Percentiles rank a stretch among this genome's conserved stretches.
These are phyloP conservation scores for Vinca major DNA, from an alignment of 305 asterid genomes.

Conservation along the genomic window DNA sequence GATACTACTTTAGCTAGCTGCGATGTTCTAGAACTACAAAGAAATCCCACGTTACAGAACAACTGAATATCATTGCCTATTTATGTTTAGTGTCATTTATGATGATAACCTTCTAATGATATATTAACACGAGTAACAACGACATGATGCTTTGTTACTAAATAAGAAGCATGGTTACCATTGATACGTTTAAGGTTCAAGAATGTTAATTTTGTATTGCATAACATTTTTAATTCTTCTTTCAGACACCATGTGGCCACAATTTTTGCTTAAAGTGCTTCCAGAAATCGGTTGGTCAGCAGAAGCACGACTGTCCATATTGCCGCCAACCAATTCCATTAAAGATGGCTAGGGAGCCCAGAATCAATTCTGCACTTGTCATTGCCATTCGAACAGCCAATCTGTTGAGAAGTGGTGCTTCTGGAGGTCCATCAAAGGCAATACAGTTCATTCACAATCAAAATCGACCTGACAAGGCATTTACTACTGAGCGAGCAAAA, in stretches of 20 bases:
- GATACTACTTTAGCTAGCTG: too few relatives aligned
- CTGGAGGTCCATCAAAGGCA: slow-evolving; percentile 44
- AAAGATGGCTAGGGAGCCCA: slow-evolving; percentile 71
- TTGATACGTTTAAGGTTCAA: too few relatives aligned
- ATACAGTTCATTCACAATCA: slow-evolving; percentile 60
- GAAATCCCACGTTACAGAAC: too few relatives aligned
- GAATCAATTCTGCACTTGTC: slow-evolving; percentile 76
- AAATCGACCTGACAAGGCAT: slow-evolving; percentile 84
- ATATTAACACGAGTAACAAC: too few relatives aligned
- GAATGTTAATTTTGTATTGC: too few relatives aligned
- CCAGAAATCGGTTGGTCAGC: slow-evolving; percentile 52
- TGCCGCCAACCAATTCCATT: slow-evolving; percentile 59
- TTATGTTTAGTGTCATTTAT: too few relatives aligned
- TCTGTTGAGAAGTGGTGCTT: slow-evolving; percentile 29
- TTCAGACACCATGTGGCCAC: slow-evolving; percentile 94
- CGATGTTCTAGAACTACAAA: too few relatives aligned
- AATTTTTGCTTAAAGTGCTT: slow-evolving; percentile 89
- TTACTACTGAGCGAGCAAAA: slow-evolving; percentile 70
- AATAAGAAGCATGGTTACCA: too few relatives aligned
- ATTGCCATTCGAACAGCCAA: slow-evolving; percentile 72
- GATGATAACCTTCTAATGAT: too few relatives aligned
- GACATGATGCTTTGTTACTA: too few relatives aligned
- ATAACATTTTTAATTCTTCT: slow-evolving; percentile 5
- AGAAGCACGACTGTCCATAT: slow-evolving; percentile 58
- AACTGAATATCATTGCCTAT: too few relatives aligned